A percentile compares a stretch with the other conserved stretches of the same genome.
Evolutionary conservation across 139 green algal species (phyloP).

Genomic region (Coelastrella sp.): DNA sequence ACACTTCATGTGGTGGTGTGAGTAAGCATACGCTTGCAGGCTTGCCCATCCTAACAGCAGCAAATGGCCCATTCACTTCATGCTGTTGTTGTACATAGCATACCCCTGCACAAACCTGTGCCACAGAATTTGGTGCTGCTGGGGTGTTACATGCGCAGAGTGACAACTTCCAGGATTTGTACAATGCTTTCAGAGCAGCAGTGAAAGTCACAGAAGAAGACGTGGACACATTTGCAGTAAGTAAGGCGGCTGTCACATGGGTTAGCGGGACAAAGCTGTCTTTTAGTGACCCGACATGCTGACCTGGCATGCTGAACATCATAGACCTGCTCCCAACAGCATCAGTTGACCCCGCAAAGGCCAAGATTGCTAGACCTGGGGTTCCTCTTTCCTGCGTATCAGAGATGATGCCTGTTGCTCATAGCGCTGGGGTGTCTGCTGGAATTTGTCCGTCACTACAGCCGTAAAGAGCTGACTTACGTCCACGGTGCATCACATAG

Average conservation of each 20-base stretch:
- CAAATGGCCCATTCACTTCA: too few species aligned
- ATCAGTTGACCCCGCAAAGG: too few species aligned
- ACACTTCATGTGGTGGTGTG: neutral
- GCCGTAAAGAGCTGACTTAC: too few species aligned
- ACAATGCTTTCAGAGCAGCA: conserved; percentile 39
- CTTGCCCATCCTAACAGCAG: too few species aligned
- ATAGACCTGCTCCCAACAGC: too few species aligned
- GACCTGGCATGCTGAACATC: too few species aligned
- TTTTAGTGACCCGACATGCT: too few species aligned
- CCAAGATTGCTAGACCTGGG: too few species aligned
- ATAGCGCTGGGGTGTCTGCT: neutral
- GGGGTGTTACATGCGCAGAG: neutral
- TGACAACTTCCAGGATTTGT: conserved; percentile 35
- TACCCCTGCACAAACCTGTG: too few species aligned
- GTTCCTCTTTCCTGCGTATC: too few species aligned
- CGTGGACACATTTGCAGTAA: conserved; percentile 63
- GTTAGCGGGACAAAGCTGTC: neutral
- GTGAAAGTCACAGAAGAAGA: conserved; percentile 59
- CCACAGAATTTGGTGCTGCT: neutral
- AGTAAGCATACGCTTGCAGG: neutral
- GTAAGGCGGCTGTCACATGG: neutral
- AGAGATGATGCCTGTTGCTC: too few species aligned
- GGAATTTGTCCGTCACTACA: neutral
- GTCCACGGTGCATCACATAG: neutral
- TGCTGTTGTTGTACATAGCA: too few species aligned